A percentile compares a stretch with the other conserved stretches of the same genome.
Conservation (phyloP, 306 rosid genomes). For the Vicia sativa region DNA sequence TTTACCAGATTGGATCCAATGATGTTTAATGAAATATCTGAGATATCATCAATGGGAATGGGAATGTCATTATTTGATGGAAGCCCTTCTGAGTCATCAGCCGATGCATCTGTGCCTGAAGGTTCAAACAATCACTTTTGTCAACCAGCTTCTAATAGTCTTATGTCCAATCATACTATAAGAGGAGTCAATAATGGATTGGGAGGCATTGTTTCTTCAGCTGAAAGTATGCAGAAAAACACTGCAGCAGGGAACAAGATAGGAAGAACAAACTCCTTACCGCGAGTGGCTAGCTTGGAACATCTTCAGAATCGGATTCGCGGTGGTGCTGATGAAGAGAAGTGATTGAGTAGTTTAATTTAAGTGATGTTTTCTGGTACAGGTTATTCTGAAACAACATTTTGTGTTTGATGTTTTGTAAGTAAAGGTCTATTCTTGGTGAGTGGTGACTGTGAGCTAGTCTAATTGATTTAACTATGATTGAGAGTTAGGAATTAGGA, state of each 20-base stretch:
- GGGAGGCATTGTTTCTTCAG: constrained; percentile 49
- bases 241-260: constrained; percentile 54
- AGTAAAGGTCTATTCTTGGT: constrained; percentile 43
- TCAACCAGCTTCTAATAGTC: constrained; percentile 49
- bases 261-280: constrained; percentile 60
- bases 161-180: constrained; percentile 44
- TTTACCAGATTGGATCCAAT: constrained; percentile 60
- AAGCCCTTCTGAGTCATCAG: constrained; percentile 79
- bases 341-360: constrained; percentile 36
- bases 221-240: constrained; percentile 54
- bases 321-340: constrained; percentile 53
- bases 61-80: constrained; percentile 61
- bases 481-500: constrained; percentile 3
- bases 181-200: constrained; percentile 50
- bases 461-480: not conserved
- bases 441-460: constrained; percentile 11
- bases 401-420: constrained; percentile 29
- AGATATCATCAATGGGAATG: constrained; percentile 56
- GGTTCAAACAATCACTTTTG: constrained; percentile 54
- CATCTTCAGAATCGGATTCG: constrained; percentile 90
- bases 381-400: constrained; percentile 29
- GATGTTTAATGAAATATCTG: constrained; percentile 59
- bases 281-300: constrained; percentile 94
- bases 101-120: constrained; percentile 66
- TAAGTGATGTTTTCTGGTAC: constrained; percentile 17